Conservation (phyloP, 345 rosid species). For the Bruguiera parviflora region DNA sequence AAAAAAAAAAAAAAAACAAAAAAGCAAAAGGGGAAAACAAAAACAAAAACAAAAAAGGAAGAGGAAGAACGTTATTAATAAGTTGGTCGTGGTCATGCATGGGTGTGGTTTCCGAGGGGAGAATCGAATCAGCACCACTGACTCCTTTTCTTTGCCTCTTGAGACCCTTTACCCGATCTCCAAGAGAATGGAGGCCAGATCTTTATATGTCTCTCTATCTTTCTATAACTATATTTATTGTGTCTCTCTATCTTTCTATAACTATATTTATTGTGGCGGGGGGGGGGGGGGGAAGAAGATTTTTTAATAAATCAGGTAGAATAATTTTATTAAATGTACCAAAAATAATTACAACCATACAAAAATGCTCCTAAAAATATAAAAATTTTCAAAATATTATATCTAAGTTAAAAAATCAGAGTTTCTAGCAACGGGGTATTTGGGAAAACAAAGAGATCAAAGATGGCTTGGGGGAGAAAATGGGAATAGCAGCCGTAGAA, state of each 20-base stretch:
- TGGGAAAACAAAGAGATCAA: neutral
- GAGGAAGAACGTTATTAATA: neutral
- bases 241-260: too few species aligned
- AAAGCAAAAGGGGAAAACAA: neutral
- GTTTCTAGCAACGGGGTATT: too few species aligned
- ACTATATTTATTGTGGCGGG: too few species aligned
- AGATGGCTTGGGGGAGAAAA: slow-evolving; percentile 10
- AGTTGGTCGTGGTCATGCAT: slow-evolving; percentile 46
- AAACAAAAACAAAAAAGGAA: neutral
- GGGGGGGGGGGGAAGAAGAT: too few species aligned
- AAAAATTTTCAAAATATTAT: too few species aligned
- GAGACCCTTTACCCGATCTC: slow-evolving; percentile 40
- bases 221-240: neutral
- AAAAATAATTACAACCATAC: too few species aligned
- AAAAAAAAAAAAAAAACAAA: neutral
- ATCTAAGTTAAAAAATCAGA: too few species aligned
- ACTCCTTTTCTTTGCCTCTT: slow-evolving; percentile 30
- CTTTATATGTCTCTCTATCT: neutral
- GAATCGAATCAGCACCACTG: slow-evolving; percentile 47
- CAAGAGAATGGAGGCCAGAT: slow-evolving; percentile 56
- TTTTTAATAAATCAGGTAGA: too few species aligned
- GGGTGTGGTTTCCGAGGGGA: slow-evolving; percentile 46
- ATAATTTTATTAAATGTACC: neutral
- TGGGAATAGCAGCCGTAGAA: neutral
- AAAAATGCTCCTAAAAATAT: too few species aligned